A percentile compares a stretch with the other conserved stretches of the same genome.
These are phyloP conservation scores for Monilinia vaccinii-corymbosi DNA, from an alignment of 2,329 filamentous ascomycete species.

Conservation along the genomic window DNA sequence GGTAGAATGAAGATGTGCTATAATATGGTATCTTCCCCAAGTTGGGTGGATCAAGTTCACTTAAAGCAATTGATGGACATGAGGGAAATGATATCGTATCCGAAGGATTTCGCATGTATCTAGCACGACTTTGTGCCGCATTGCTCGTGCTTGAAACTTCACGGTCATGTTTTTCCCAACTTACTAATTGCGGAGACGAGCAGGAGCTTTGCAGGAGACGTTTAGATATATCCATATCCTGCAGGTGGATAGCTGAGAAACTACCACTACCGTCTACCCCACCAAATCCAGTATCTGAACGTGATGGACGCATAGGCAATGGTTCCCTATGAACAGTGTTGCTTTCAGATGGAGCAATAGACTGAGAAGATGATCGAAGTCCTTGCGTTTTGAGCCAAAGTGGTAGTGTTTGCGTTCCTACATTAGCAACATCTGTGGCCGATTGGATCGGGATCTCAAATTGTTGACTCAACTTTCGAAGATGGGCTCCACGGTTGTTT, in stretches of 20 bases:
- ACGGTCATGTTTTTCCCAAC: constrained; percentile 15
- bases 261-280: constrained; percentile 24
- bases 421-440: constrained; percentile 4
- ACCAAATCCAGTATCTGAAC: constrained; percentile 18
- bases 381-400: constrained; percentile 21
- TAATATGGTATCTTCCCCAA: constrained; percentile 18
- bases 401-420: constrained; percentile 9
- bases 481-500: constrained; percentile 17
- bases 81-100: constrained; percentile 14
- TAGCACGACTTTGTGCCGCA: constrained; percentile 13
- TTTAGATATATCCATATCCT: constrained; percentile 27
- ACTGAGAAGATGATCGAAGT: constrained; percentile 17
- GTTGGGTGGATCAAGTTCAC: constrained; percentile 19
- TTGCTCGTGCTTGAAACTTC: constrained; percentile 16
- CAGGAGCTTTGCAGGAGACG: constrained; percentile 20
- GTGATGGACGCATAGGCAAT: constrained; percentile 4
- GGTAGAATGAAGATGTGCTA: constrained; percentile 21
- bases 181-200: constrained; percentile 22
- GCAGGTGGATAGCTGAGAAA: constrained; percentile 17
- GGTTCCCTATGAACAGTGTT: background rate
- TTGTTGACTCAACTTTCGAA: constrained; percentile 24
- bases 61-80: constrained; percentile 12
- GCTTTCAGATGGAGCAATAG: constrained; percentile 12
- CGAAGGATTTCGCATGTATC: constrained; percentile 16
- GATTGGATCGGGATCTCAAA: constrained; percentile 10